Evolutionary conservation across 2,329 filamentous ascomycete genomes (phyloP), one percentile per base, ranked within the genome.

Genomic region (Ophiostoma sp.): DNA sequence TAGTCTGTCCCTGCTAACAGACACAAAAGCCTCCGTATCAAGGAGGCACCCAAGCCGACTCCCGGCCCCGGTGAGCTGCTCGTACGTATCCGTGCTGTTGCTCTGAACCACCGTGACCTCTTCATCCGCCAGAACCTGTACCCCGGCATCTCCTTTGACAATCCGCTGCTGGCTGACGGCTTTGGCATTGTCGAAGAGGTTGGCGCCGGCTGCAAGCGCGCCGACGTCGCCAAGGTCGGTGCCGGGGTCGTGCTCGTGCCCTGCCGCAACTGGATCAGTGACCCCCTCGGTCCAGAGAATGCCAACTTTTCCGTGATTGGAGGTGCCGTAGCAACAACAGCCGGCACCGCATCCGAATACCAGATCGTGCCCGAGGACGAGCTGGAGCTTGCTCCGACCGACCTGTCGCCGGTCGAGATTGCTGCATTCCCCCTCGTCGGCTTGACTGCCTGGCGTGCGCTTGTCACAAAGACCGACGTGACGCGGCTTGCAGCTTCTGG

Each of bases 81-180:
- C 7, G 82, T 98, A 73, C 88, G 87, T 76, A 83, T 98, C 76
- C 85, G 86, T 48, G 91, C 93, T 68, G 91, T 90, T 1, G 90
- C 94, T 17, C 88, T 98, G 68, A 98, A 98, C 83, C 95, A 98
- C 82, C 91, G 94, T 76, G 95, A 98, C 79, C 87, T 96, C 75
- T 98, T 97, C 82, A 91, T 96, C 80, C 91, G 94, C 69, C 93
- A 95, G 79, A 90, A 94, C 77, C 87, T 96, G 57, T 98, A 98
- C 82, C 94, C 94, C 0, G 90, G 87, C 75, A 90, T 93, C 69
- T 90, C 90, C 15, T 96, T 96, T 79, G 85, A 86, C 72, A 83
- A 89, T 6, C 92, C 94, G 0, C 82, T 98, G 60, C 85, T 96
- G 35, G 88, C 93, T 72, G 94, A 98, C 78, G 94, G 92, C 73